Percentiles rank a stretch among this genome's conserved stretches.
Evolutionary conservation across 106 monocot genomes (phyloP).

Genomic region (Dendrobium officinale): DNA sequence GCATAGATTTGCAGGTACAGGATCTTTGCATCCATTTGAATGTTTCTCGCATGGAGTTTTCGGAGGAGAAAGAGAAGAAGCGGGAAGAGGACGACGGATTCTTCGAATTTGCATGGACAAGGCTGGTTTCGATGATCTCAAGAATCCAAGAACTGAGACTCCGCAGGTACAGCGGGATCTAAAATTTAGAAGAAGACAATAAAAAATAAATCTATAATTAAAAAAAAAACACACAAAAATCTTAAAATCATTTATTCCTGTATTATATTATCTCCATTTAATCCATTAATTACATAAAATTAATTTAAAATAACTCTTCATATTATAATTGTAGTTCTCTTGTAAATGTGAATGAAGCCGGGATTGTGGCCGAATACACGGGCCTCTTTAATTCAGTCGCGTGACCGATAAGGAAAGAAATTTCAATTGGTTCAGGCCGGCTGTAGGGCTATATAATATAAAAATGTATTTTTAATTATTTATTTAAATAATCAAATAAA

Average conservation of each 20-base stretch:
- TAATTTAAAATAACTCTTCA: no score
- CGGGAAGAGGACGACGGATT: neutral
- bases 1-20: neutral
- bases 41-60: neutral
- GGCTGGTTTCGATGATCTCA: neutral
- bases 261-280: no score
- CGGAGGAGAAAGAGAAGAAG: neutral
- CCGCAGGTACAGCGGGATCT: neutral
- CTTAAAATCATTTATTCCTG: no score
- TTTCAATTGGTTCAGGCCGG: no score
- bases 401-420: neutral
- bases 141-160: neutral
- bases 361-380: neutral
- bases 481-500: no score
- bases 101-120: neutral
- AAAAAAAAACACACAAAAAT: no score
- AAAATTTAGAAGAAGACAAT: neutral
- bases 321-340: no score
- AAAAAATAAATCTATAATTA: neutral
- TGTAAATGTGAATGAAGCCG: neutral
- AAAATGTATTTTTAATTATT: no score
- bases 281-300: no score
- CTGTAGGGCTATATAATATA: no score
- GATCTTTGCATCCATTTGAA: neutral
- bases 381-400: neutral